Conservation (phyloP, 2,329 filamentous ascomycete species). For the Diaporthe sp. region DNA sequence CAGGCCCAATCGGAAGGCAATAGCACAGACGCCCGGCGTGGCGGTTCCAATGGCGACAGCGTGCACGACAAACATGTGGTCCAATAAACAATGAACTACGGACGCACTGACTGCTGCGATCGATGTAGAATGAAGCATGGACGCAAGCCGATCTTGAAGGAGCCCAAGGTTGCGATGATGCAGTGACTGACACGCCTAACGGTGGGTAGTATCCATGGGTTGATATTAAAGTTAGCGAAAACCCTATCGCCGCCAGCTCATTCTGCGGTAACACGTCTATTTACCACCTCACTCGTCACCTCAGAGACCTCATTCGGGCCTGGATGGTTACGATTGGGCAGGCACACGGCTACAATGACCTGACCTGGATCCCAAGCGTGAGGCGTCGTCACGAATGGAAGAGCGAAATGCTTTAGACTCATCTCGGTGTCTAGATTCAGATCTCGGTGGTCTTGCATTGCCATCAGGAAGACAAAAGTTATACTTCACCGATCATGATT, state of each 20-base stretch:
- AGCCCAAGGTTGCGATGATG: slow-evolving; percentile 19
- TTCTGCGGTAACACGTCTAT: neutral
- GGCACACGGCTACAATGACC: neutral
- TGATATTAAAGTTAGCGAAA: neutral
- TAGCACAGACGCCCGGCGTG: neutral
- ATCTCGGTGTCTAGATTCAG: slow-evolving; percentile 5
- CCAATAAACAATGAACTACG: neutral
- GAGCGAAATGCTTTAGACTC: neutral
- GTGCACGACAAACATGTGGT: too few relatives aligned
- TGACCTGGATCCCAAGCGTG: neutral
- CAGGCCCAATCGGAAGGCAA: slow-evolving; percentile 15
- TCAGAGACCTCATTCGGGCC: neutral
- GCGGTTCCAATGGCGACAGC: neutral
- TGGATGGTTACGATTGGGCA: neutral
- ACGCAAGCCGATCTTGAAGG: slow-evolving; percentile 18
- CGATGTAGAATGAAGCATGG: neutral
- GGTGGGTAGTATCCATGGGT: neutral
- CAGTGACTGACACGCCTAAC: slow-evolving; percentile 14
- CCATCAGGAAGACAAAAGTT: neutral
- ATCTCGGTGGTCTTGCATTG: neutral
- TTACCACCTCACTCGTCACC: neutral
- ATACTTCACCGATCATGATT: neutral
- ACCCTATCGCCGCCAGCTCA: neutral
- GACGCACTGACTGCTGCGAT: slow-evolving; percentile 8
- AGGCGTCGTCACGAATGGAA: neutral